Evolutionary conservation across 495 filamentous ascomycete genomes (phyloP), one percentile per base, ranked within the genome.

Genomic region (Hypoxylon rickii): DNA sequence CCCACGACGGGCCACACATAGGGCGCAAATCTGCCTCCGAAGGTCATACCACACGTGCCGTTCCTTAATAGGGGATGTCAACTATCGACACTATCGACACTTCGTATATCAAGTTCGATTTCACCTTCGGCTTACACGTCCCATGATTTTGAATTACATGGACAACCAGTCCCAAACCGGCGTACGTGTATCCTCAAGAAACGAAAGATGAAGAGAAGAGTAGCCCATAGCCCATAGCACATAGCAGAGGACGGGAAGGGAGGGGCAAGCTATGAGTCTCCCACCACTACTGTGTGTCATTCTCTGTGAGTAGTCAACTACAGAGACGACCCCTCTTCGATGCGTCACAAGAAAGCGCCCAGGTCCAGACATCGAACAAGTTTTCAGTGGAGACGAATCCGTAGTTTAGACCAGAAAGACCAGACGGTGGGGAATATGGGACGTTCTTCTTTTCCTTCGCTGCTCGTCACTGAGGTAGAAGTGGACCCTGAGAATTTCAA

Each of bases 301-400:
- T 36, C 11, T 21, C 18, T 22, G 11, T n/a, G 3, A 17, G 34
- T 24, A 29, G n/a, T n/a, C n/a, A n/a, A n/a, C n/a, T n/a, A n/a
- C n/a, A n/a, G 34, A 51, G 43, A 44, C 55, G 51, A 56, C 58
- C 51, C 51, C 47, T 61, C 45, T 44, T 4, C 31, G 43, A 56
- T 56, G 52, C 58, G 43, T 56, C 58, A 62, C 51, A 42, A 56
- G 46, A 52, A 22, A 38, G 24, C 58, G 29, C 56, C 52, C 36
- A 20, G 43, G 17, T 62, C 52, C 36, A 20, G 43, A 16, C 32
- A 22, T 52, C 18, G 52, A 48, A 62, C 51, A 56, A 52, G 46
- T 56, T 55, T 62, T 56, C 47, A 51, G 58, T 62, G 58, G 58
- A 49, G 47, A 56, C n/a, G n/a, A n/a, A n/a, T n/a, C 22, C 1